These are phyloP conservation scores for Pseudozyma sp. DNA, from an alignment of 1,284 basidiomycete genomes.

Conservation along the genomic window DNA sequence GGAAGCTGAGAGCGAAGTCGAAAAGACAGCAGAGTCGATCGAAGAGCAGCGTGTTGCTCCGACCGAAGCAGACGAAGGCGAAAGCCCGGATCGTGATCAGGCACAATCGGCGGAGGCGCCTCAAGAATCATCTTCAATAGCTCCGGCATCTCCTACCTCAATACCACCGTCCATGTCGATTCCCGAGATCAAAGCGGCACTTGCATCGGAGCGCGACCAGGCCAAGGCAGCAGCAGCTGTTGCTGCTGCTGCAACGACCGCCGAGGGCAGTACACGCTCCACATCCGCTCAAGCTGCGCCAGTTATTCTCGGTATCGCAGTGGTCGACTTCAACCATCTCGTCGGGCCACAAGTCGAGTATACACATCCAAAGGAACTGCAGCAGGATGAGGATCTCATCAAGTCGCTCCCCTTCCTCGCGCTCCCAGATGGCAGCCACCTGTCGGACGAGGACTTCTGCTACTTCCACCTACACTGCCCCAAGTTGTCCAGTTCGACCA, in stretches of 20 bases:
- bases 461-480: slow-evolving; percentile 83
- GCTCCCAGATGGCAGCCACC: slow-evolving; percentile 93
- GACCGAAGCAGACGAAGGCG: not conserved
- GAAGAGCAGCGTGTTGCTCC: not conserved
- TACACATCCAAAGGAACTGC: slow-evolving; percentile 55
- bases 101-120: not conserved
- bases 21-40: not conserved
- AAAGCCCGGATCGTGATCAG: not conserved
- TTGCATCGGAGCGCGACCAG: slow-evolving; percentile 38
- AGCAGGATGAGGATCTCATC: slow-evolving; percentile 61
- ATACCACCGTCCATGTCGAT: slow-evolving; percentile 43
- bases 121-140: not conserved
- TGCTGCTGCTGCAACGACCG: not conserved
- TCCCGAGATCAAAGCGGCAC: slow-evolving; percentile 44
- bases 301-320: slow-evolving; percentile 64
- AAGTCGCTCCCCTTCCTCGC: slow-evolving; percentile 90
- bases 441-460: slow-evolving; percentile 93
- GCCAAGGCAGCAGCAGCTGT: slow-evolving; percentile 32
- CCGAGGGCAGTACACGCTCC: not conserved
- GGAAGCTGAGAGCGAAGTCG: not conserved
- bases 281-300: slow-evolving; percentile 5
- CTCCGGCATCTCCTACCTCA: slow-evolving; percentile 13
- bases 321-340: slow-evolving; percentile 68
- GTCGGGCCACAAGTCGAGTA: slow-evolving; percentile 67
- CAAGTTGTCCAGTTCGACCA: slow-evolving; percentile 45